Percentiles rank a stretch among this genome's conserved stretches.
phyloP scores from a whole-genome alignment of 495 filamentous ascomycete genomes.

The Hypoxylon subgilvum region DNA sequence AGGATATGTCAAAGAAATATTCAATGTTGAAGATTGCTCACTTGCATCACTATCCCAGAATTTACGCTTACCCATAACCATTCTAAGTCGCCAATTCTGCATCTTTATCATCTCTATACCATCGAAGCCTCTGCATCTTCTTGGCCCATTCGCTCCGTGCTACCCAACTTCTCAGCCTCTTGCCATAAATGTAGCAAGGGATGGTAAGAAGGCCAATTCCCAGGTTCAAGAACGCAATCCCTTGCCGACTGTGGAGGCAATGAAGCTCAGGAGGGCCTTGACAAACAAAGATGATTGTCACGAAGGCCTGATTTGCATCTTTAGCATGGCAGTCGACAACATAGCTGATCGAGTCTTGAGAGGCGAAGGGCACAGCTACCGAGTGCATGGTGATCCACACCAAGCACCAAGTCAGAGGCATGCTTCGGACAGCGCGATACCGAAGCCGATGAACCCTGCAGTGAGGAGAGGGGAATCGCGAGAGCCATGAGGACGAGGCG shows the following conservation, averaged over 20 bases:
- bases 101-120: too few species aligned
- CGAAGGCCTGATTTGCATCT: slow-evolving; percentile 39
- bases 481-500: slow-evolving; percentile 57
- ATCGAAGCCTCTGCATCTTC: slow-evolving; percentile 17
- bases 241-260: slow-evolving; percentile 42
- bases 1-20: too few species aligned
- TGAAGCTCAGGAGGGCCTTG: slow-evolving; percentile 38
- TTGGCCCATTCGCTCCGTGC: slow-evolving; percentile 31
- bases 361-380: slow-evolving; percentile 33
- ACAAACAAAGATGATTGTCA: slow-evolving; percentile 37
- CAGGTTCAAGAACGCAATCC: slow-evolving; percentile 41
- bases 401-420: slow-evolving; percentile 28
- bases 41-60: too few species aligned
- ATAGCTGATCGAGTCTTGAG: slow-evolving; percentile 38
- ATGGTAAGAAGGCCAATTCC: slow-evolving; percentile 42
- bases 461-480: slow-evolving; percentile 46
- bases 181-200: slow-evolving; percentile 45
- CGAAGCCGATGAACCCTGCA: slow-evolving; percentile 47
- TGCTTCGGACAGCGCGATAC: slow-evolving; percentile 15
- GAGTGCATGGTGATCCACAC: slow-evolving; percentile 39
- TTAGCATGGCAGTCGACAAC: slow-evolving; percentile 38
- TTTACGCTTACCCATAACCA: too few species aligned
- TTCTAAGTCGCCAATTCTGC: too few species aligned
- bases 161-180: slow-evolving; percentile 41
- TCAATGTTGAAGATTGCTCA: too few species aligned